Evolutionary conservation across 257 asterid species (phyloP), one percentile per base, ranked within the genome.

Genomic region (Capsicum baccatum): DNA sequence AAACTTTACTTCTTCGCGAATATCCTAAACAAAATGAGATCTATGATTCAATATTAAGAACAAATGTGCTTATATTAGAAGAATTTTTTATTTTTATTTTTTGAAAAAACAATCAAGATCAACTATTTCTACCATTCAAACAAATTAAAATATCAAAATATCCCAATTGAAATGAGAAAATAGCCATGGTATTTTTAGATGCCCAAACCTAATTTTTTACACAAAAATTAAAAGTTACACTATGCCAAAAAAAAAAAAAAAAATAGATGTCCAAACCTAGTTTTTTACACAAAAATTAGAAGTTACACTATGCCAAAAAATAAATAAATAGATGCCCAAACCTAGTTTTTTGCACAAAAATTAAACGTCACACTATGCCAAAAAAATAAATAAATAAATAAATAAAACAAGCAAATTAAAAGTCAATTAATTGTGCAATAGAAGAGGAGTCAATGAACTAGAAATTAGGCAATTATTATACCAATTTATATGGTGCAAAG

Each of bases 361-460:
- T 16, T 14, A 69, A 4, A 5, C 9, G 79, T 39, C 50, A 39
- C 33, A 42, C n/a, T 69, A 16, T 39, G 15, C 21, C 15, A 35
- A 16, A 16, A 39, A 33, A 26, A 26, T 26, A 26, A 26, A 26
- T 26, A 1, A 39, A 39, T 3, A 39, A 39, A 26, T 26, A 26
- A 1, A 26, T 26, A 26, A 67, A 67, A 67, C 50, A 33, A 12
- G 50, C 6, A 66, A 67, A 37, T 14, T 33, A 64, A 64, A 11
- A 64, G 35, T 71, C 56, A 44, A 48, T 50, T 19, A 11, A 8
- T n/a, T 47, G 17, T 74, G n/a, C 13, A 50, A 15, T 50, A 47
- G 21, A 42, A 70, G 21, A 21, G n/a, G 42, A 21, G 81, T 74
- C 62, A 74, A 74, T 74, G 62, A 74, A 74, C 14, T 50, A 74